Evolutionary conservation across 768 basidiomycete genomes (phyloP).

Genomic region (Trametes elegans): DNA sequence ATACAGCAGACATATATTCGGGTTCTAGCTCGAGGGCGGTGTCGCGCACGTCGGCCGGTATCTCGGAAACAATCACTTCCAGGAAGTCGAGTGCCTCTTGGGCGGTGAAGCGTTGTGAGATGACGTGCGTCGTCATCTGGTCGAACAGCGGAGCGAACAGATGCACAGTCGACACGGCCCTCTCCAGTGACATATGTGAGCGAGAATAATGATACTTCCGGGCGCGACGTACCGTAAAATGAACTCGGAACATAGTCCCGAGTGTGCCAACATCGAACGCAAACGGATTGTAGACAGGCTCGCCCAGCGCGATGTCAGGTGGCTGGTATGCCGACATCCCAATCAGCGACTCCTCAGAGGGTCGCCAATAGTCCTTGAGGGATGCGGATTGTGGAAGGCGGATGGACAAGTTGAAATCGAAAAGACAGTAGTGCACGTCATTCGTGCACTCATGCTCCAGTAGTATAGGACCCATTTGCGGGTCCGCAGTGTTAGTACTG

Average conservation of each 20-base stretch:
- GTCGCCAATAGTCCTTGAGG: background rate
- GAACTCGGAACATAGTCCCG: background rate
- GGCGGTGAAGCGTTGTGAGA: background rate
- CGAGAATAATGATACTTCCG: no score
- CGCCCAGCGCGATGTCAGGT: background rate
- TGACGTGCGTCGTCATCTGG: background rate
- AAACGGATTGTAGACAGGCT: background rate
- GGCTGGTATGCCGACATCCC: background rate
- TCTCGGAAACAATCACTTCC: background rate
- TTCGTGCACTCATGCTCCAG: background rate
- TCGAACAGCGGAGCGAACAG: background rate
- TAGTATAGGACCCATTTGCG: background rate
- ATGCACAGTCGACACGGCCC: background rate
- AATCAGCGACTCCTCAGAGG: background rate
- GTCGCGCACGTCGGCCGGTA: background rate
- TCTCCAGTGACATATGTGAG: no score
- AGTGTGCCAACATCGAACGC: background rate
- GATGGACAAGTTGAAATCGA: conserved; percentile 1
- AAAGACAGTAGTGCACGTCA: background rate
- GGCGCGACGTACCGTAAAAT: background rate
- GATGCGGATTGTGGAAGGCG: background rate
- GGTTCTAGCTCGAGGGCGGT: background rate
- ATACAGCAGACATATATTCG: background rate
- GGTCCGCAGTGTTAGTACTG: background rate
- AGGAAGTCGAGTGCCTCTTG: background rate